Evolutionary conservation across 495 filamentous ascomycete genomes (phyloP).

Genomic region (Aspergillus indologenus): DNA sequence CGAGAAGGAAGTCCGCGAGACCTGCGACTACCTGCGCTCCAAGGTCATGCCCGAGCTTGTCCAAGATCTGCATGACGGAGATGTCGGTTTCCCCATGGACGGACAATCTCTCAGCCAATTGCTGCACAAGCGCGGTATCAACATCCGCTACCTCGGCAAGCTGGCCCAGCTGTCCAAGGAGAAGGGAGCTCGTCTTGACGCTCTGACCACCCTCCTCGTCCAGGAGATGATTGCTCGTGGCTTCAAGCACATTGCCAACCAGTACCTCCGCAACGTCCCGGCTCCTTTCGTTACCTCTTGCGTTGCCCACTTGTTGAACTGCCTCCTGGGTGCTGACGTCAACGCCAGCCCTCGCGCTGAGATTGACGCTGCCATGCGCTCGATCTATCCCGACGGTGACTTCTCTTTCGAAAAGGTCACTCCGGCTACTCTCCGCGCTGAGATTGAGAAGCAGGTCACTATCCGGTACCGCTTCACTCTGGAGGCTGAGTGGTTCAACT

Average conservation of each 20-base stretch:
- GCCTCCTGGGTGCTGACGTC: constrained; percentile 74
- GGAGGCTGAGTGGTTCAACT: constrained; percentile 58
- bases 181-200: constrained; percentile 67
- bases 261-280: constrained; percentile 77
- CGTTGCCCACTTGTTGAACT: constrained; percentile 89
- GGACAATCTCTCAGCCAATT: constrained; percentile 83
- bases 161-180: constrained; percentile 66
- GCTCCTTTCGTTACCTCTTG: constrained; percentile 70
- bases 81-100: constrained; percentile 97
- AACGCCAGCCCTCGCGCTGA: constrained; percentile 75
- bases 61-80: constrained; percentile 82
- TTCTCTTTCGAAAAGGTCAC: constrained; percentile 75
- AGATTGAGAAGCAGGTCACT: constrained; percentile 68
- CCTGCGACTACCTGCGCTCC: constrained; percentile 72
- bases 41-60: constrained; percentile 72
- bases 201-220: constrained; percentile 68
- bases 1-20: constrained; percentile 82
- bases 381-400: constrained; percentile 79
- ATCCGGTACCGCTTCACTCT: constrained; percentile 76
- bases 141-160: constrained; percentile 90
- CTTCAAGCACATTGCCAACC: constrained; percentile 88
- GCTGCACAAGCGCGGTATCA: constrained; percentile 96
- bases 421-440: constrained; percentile 63
- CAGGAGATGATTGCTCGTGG: constrained; percentile 93
- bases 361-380: constrained; percentile 68